phyloP scores from a whole-genome alignment of 352 stramenopile species.

The Saprolegnia parasitica region DNA sequence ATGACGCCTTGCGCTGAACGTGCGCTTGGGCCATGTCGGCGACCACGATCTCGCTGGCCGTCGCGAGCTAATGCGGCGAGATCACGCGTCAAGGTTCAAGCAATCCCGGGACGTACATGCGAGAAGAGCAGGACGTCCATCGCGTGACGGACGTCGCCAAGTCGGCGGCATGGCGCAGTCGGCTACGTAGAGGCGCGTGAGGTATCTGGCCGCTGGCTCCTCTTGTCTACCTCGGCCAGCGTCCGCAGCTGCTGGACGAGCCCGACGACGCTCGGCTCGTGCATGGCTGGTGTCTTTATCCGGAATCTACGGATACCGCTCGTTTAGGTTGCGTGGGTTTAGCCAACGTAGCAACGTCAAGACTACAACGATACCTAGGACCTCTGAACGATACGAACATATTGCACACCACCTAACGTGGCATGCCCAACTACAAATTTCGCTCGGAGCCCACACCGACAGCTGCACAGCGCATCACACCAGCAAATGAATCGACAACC shows the following conservation, averaged over 20 bases:
- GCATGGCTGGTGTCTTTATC: background rate
- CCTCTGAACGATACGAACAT: too few relatives aligned
- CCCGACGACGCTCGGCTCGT: background rate
- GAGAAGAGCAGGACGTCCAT: constrained; percentile 25
- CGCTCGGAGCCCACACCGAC: too few relatives aligned
- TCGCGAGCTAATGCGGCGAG: constrained; percentile 7
- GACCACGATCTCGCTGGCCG: background rate
- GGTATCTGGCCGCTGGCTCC: background rate
- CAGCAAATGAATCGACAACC: too few relatives aligned
- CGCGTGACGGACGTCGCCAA: constrained; percentile 6
- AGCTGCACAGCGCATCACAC: too few relatives aligned
- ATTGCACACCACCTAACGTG: too few relatives aligned
- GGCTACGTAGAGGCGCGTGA: background rate
- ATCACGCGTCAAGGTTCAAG: background rate
- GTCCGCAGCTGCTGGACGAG: background rate
- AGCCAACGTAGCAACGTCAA: too few relatives aligned
- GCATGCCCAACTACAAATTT: too few relatives aligned
- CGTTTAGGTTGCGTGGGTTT: too few relatives aligned
- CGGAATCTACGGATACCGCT: background rate
- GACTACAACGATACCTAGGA: too few relatives aligned
- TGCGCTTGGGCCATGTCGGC: background rate
- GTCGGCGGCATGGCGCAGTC: background rate
- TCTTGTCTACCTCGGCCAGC: background rate
- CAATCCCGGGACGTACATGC: constrained; percentile 4
- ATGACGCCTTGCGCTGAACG: constrained; percentile 4